phyloP scores from a whole-genome alignment of 306 rosid genomes.

The Acmispon strigosus region DNA sequence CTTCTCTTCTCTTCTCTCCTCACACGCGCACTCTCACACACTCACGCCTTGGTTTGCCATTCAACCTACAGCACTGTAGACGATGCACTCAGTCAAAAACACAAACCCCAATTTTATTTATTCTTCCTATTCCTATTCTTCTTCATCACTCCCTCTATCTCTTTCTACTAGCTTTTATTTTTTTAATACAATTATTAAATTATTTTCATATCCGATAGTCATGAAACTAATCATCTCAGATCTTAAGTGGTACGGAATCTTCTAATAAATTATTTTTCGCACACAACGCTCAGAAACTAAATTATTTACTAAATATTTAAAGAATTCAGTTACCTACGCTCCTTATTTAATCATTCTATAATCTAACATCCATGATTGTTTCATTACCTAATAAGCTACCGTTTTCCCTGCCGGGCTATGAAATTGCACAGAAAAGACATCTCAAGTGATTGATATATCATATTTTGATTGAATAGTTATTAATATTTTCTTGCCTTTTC shows the following conservation, averaged over 20 bases:
- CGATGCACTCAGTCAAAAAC: constrained; percentile 38
- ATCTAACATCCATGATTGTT: neutral
- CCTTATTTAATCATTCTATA: no score
- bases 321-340: no score
- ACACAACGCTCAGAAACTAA: no score
- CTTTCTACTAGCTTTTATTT: neutral
- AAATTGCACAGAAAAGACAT: neutral
- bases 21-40: constrained; percentile 37
- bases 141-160: neutral
- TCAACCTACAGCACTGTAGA: constrained; percentile 62
- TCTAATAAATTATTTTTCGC: no score
- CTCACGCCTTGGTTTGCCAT: constrained; percentile 82
- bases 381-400: neutral
- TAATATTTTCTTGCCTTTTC: neutral
- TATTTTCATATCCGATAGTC: no score
- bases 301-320: no score
- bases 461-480: neutral
- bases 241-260: no score
- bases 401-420: neutral
- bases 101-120: constrained; percentile 7
- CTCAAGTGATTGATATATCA: no score
- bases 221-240: no score
- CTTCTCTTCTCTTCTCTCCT: no score
- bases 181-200: no score
- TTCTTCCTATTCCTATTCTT: neutral